Base-by-base conservation (phyloP, 2,329 filamentous ascomycete genomes). In the Ceratocystis huliohia region DNA sequence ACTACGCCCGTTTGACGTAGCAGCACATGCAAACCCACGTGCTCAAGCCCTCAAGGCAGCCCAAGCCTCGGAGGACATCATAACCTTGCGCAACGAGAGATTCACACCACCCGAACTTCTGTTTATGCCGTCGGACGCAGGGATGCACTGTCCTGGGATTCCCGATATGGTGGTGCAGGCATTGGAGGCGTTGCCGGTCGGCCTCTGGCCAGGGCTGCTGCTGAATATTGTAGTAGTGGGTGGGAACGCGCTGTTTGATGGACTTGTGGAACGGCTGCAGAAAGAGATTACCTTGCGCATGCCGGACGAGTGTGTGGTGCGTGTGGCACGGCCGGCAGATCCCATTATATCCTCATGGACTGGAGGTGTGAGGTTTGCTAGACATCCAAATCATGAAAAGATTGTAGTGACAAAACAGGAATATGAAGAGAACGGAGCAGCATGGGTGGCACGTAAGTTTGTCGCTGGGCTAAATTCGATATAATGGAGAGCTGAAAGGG, bases 221-320 rank as follows among this genome's bases (percentile, higher is more conserved):
- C 88, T 90, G 46, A 99, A 97, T 70, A 83, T 97, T 3, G 77
- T 96, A 2, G 87, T 96, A 0, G 89, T 96, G 0, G 94, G 94
- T 1, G 94, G 94, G 2, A 96, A 90, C 73, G 82, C 88, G 0
- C 79, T 88, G 20, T 85, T 96, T 30, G 82, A 87, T 1, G 92
- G 92, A 0, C 93, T 99, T 70, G 82, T 91, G 69, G 84, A 90
- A 72, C 83, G 94, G 66, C 74, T 99, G 70, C 86, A 90, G 74
- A 79, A 81, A 41, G 91, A 95, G 72, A 77, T 96, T 7, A 82
- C 89, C 65, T 81, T 84, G 70, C 80, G 87, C 13, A 84, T 88
- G 2, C 88, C 88, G 0, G 85, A 88, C 53, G 89, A 93, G 69
- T 94, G 91, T 72, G 79, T 87, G 7, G 87, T 96, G 1, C 81